A percentile compares a stretch with the other conserved stretches of the same genome.
Evolutionary conservation across 768 basidiomycete species (phyloP).

Genomic region (Lentinula aciculospora): DNA sequence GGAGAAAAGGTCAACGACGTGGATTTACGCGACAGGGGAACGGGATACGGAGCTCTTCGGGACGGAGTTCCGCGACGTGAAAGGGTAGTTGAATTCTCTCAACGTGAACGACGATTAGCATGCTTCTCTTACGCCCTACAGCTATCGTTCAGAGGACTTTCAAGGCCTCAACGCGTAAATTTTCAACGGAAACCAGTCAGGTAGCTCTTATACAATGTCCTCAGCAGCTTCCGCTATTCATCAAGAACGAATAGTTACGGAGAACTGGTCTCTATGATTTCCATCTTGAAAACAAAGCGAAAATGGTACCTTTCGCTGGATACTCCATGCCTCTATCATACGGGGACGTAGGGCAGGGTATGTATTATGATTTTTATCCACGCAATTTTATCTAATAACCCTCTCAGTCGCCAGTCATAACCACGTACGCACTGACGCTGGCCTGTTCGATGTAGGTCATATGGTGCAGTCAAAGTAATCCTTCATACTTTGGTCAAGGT

Average conservation of each 20-base stretch:
- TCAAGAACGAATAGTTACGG: slow-evolving; percentile 25
- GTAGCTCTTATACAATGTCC: neutral
- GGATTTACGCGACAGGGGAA: neutral
- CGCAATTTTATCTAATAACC: slow-evolving; percentile 4
- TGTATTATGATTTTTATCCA: slow-evolving; percentile 10
- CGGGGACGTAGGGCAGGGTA: slow-evolving; percentile 75
- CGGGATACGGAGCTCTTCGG: neutral
- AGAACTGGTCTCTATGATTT: slow-evolving; percentile 87
- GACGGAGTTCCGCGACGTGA: too few species aligned
- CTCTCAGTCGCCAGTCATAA: slow-evolving; percentile 79
- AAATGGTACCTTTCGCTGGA: slow-evolving; percentile 97
- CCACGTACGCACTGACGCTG: slow-evolving; percentile 76
- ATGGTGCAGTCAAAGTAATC: slow-evolving; percentile 91
- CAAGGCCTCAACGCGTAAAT: neutral
- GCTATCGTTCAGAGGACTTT: neutral
- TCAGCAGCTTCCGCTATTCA: neutral
- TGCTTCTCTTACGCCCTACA: neutral
- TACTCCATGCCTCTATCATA: slow-evolving; percentile 93
- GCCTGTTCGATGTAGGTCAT: slow-evolving; percentile 96
- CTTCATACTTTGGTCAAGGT: neutral
- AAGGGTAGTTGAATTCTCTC: neutral
- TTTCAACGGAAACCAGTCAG: slow-evolving; percentile 2
- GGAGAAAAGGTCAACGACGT: too few species aligned
- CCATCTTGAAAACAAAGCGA: slow-evolving; percentile 75
- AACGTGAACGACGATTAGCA: slow-evolving; percentile 20